Evolutionary conservation across 1,139 yeast species (phyloP), one percentile per base, ranked within the genome.

Genomic region (Debaryomyces sp.): DNA sequence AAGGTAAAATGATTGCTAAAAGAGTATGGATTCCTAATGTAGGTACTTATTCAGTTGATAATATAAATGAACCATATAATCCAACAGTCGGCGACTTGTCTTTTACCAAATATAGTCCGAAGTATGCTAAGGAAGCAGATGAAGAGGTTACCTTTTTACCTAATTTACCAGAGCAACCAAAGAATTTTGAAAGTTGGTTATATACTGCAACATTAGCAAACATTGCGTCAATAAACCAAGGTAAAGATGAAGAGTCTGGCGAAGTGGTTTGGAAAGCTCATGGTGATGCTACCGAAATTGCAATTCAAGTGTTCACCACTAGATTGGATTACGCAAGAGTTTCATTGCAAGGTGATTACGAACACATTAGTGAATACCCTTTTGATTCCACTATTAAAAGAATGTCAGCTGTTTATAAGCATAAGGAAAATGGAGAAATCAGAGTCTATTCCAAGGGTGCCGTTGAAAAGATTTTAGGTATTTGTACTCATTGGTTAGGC

Each of bases 201-300:
- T 57, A 66, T 34, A 73, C 85, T 40, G 89, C 92, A 7, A 77
- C 91, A 2, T 67, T 88, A 57, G 94, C 94, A 32, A 88, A 88
- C 59, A 82, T 87, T 61, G 91, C 95, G 3, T 72, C 75, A 15
- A 81, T 87, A 18, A 74, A 73, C 52, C 67, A 76, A 52, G 71
- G 71, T 35, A 59, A 61, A 23, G 71, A 70, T 47, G 72, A 64
- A 36, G 74, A 71, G 27, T 62, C 70, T n/a, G 75, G 73, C 5
- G 74, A 68, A 41, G 49, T 60, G 34, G 66, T 54, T 15, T 88
- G 95, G 94, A 82, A 81, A 57, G 90, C 89, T 13, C 85, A 84
- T 59, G 96, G 95, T 47, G 96, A 88, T 62, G 91, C 96, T 34
- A 88, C 96, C 3, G 96, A 88, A 67, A 82, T 86, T 59, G 94